Evolutionary conservation across 805 yeast genomes (phyloP), one percentile per base, ranked within the genome.

Genomic region (Pichia gijzeniarum): DNA sequence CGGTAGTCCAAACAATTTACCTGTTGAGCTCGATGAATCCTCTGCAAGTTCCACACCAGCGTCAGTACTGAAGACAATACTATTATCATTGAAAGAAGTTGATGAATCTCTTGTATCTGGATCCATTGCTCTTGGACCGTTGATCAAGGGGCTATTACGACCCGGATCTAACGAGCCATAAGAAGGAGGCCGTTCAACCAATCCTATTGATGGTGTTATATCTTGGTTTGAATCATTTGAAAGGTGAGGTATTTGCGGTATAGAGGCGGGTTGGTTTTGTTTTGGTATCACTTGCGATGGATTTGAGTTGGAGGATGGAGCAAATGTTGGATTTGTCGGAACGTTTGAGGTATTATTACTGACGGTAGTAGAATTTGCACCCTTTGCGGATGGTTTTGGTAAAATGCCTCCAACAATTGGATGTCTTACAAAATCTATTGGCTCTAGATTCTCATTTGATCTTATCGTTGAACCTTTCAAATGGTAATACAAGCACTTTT

Each of bases 401-500:
- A 43, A 20, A 12, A 38, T n/a, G 4, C 57, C 59, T 5, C 62
- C 64, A 52, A 83, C 77, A 2, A 85, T 74, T 12, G 88, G 82
- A 63, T 85, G 91, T 35, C 77, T 78, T 43, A 72, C 73, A 62
- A 85, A 85, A 41, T 82, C 85, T 5, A 85, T 82, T 0, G 91
- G 89, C 4, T 72, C 65, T 52, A 84, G 68, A 34, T 44, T 35
- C 3, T 53, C 68, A 63, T 59, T 69, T 66, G 52, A 69, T 43
- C 53, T 56, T 16, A 52, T 38, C 20, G 58, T 56, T 10, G 62
- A 50, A 21, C 60, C 61, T 38, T 53, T 60, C 43, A 91, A 70
- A 57, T 77, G 86, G 37, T 78, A 73, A 67, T 82, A 86, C 45
- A 91, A 70, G 60, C 88, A 95, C 57, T 73, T 79, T 58, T 90